Conservation (phyloP, 2,329 filamentous ascomycete genomes). For the Talaromyces sp. region DNA sequence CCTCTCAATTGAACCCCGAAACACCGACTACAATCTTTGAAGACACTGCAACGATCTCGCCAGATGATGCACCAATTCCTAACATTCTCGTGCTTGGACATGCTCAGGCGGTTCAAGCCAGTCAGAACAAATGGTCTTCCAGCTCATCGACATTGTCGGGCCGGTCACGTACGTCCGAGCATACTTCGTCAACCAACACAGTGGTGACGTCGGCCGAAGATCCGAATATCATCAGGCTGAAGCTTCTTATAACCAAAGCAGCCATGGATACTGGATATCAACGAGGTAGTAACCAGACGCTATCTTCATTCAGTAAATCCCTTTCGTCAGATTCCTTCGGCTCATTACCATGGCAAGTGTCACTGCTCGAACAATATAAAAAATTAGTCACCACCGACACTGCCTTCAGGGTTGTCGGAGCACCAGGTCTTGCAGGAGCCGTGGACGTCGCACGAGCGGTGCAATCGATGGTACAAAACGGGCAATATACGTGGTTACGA, state of each 20-base stretch:
- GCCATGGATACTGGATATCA: conserved; percentile 81
- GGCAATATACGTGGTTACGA: conserved; percentile 73
- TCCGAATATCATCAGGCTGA: conserved; percentile 71
- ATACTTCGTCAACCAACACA: conserved; percentile 45
- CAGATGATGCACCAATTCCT: conserved; percentile 73
- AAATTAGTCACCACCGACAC: conserved; percentile 72
- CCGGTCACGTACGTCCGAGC: conserved; percentile 65
- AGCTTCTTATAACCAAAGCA: conserved; percentile 76
- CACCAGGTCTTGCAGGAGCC: conserved; percentile 47
- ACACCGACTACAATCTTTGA: conserved; percentile 95
- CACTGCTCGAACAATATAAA: conserved; percentile 74
- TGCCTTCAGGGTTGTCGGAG: conserved; percentile 52
- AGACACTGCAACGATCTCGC: conserved; percentile 80
- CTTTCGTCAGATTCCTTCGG: conserved; percentile 78
- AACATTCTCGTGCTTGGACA: conserved; percentile 87
- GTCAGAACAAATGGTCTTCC: conserved; percentile 64
- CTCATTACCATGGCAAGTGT: conserved; percentile 63
- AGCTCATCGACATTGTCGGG: conserved; percentile 73
- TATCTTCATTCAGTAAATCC: conserved; percentile 73
- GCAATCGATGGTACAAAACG: conserved; percentile 66
- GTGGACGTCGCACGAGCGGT: conserved; percentile 79
- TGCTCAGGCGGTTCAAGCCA: conserved; percentile 50
- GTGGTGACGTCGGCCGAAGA: conserved; percentile 59
- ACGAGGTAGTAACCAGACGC: conserved; percentile 54
- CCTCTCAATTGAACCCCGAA: conserved; percentile 58